phyloP scores from a whole-genome alignment of 2,329 filamentous ascomycete genomes.

The Colletotrichum somersetense region DNA sequence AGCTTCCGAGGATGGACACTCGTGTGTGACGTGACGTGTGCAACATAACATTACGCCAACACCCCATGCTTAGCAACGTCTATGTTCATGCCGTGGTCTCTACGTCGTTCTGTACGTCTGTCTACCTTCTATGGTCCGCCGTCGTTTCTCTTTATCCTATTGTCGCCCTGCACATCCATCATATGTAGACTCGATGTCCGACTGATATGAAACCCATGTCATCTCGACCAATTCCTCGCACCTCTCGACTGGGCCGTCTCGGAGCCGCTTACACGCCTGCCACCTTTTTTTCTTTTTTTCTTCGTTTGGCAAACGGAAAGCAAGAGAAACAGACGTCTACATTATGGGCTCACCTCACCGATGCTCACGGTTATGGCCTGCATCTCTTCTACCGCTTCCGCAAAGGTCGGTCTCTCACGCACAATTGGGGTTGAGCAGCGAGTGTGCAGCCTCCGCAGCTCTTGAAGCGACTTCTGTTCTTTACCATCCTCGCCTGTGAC shows the following conservation, averaged over 20 bases:
- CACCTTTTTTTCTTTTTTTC: not conserved
- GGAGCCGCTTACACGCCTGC: not conserved
- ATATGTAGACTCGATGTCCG: not conserved
- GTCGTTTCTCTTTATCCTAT: not conserved
- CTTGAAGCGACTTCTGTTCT: constrained; percentile 32
- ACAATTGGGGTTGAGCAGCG: constrained; percentile 47
- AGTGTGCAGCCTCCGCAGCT: constrained; percentile 47
- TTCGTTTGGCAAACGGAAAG: no score
- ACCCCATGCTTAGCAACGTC: not conserved
- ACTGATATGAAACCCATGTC: not conserved
- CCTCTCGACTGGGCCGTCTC: not conserved
- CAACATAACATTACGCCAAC: not conserved
- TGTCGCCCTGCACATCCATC: not conserved
- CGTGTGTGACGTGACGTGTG: not conserved
- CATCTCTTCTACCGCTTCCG: constrained; percentile 44
- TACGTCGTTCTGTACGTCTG: not conserved
- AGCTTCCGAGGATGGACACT: not conserved
- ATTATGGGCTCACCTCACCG: not conserved
- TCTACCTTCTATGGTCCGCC: not conserved
- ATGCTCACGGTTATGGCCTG: not conserved
- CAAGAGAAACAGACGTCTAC: not conserved
- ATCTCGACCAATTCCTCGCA: not conserved
- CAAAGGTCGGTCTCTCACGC: constrained; percentile 50
- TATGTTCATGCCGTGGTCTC: not conserved
- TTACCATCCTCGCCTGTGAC: constrained; percentile 16